Conservation (phyloP, 495 filamentous ascomycete genomes). For the Bathelium albidoporum region DNA sequence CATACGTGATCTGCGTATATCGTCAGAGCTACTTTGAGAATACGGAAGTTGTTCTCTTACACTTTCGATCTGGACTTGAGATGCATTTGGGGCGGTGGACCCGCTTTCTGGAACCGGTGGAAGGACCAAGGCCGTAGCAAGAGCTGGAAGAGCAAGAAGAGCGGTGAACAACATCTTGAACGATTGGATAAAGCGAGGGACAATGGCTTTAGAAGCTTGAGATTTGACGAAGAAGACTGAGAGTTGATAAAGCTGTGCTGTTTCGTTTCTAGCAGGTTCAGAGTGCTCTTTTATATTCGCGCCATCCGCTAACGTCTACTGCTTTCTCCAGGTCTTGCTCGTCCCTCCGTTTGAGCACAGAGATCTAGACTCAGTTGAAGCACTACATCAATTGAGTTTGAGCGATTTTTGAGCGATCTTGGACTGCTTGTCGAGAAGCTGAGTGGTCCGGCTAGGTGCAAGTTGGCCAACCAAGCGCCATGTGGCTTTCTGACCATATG, state of each 20-base stretch:
- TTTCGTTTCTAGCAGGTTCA: background rate
- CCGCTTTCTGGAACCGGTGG: background rate
- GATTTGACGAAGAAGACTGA: background rate
- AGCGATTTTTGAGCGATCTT: background rate
- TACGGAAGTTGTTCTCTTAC: background rate
- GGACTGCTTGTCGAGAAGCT: background rate
- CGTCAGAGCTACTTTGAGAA: background rate
- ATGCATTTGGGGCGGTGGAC: background rate
- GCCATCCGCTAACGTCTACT: background rate
- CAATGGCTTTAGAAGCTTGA: background rate
- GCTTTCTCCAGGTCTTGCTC: background rate
- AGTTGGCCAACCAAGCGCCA: background rate
- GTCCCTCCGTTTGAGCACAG: background rate
- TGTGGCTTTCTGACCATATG: background rate
- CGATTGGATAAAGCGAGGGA: background rate
- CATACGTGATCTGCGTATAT: conserved; percentile 29
- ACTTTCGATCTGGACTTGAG: conserved; percentile 3
- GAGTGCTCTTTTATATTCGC: background rate
- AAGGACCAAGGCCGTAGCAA: background rate
- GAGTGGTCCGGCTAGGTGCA: background rate
- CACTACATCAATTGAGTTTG: background rate
- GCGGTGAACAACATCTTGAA: background rate
- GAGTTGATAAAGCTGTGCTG: background rate
- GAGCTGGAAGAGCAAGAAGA: conserved; percentile 3
- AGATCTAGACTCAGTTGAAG: background rate